Percentiles rank a stretch among this genome's conserved stretches.
phyloP scores from a whole-genome alignment of 352 stramenopile genomes.

The Globisporangium rhizosaccharum region DNA sequence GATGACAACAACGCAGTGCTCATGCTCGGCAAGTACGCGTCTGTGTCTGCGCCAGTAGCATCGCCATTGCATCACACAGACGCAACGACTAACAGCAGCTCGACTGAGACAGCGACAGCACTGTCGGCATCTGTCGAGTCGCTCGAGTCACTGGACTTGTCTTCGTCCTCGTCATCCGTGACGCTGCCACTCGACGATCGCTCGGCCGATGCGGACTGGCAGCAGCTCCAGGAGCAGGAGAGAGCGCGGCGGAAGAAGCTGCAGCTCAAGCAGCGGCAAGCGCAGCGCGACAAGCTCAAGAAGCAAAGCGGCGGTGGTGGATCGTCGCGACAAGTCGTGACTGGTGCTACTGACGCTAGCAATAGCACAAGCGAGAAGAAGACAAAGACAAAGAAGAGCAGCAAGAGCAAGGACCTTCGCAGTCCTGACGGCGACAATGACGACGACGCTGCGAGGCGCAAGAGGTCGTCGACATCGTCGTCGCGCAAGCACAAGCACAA shows the following conservation, averaged over 20 bases:
- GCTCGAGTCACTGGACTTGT: not conserved
- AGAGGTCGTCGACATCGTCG: slow-evolving; percentile 14
- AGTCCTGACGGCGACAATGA: slow-evolving; percentile 1
- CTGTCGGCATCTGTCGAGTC: not conserved
- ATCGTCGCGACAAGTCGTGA: slow-evolving; percentile 14
- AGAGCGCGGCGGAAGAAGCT: slow-evolving; percentile 66
- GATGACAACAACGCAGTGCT: not conserved
- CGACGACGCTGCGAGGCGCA: slow-evolving; percentile 3
- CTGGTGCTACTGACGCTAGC: slow-evolving; percentile 5
- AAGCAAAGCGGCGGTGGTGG: slow-evolving; percentile 59
- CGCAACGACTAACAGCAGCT: not conserved
- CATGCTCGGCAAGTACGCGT: not conserved
- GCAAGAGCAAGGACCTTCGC: not conserved
- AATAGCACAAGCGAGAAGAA: slow-evolving; percentile 29
- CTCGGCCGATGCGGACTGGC: slow-evolving; percentile 55
- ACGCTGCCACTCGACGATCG: slow-evolving; percentile 9
- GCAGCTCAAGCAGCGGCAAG: slow-evolving; percentile 69
- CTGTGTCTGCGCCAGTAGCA: not conserved
- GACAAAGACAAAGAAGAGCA: slow-evolving; percentile 26
- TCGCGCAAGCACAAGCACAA: slow-evolving; percentile 15
- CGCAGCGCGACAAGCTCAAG: slow-evolving; percentile 67
- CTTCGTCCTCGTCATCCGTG: not conserved
- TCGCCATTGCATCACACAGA: not conserved
- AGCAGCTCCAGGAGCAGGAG: slow-evolving; percentile 67
- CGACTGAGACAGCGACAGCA: too few relatives aligned